Percentiles rank a stretch among this genome's conserved stretches.
phyloP scores from a whole-genome alignment of 306 rosid species.

The Malus sieversii region DNA sequence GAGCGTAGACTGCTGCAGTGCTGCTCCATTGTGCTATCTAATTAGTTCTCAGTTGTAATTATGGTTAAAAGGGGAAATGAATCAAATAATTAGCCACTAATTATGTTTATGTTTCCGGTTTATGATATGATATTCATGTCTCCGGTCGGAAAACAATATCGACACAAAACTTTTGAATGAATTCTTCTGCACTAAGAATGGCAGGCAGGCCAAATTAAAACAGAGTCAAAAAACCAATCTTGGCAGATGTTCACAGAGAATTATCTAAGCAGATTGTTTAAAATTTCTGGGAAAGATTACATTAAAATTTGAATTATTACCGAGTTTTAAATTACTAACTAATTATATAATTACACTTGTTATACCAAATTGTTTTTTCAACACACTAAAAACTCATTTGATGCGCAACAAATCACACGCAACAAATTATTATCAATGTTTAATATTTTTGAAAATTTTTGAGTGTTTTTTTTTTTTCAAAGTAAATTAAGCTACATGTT shows the following conservation, averaged over 20 bases:
- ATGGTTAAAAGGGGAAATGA: conserved; percentile 36
- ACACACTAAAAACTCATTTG: neutral
- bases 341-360: too few species aligned
- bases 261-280: neutral
- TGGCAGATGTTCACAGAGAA: neutral
- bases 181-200: neutral
- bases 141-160: neutral
- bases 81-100: neutral
- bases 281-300: neutral
- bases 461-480: neutral
- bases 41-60: conserved; percentile 29
- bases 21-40: neutral
- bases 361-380: accelerated
- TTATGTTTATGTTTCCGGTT: neutral
- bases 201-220: neutral
- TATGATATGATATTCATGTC: neutral
- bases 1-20: neutral
- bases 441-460: too few species aligned
- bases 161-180: neutral
- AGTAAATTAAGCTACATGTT: neutral
- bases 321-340: neutral
- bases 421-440: neutral
- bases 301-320: too few species aligned
- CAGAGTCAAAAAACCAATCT: neutral
- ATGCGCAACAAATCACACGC: neutral